Conservation (phyloP, 2,329 filamentous ascomycete species). For the Lasiodiplodia sp. region DNA sequence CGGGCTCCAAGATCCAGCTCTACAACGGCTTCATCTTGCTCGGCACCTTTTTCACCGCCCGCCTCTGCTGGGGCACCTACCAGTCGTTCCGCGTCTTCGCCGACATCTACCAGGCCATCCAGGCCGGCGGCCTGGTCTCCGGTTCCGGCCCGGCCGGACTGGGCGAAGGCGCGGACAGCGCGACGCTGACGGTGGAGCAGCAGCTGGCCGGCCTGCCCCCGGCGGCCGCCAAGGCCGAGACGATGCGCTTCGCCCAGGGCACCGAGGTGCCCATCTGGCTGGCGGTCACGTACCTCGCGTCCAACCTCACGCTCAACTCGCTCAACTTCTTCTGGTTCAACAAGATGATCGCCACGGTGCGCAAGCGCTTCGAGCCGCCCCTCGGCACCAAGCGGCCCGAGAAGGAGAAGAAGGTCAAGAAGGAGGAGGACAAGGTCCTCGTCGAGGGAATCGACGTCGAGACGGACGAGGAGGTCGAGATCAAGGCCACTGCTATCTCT, state of each 20-base stretch:
- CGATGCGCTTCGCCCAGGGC: constrained; percentile 57
- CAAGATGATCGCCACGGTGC: constrained; percentile 83
- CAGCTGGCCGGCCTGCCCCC: constrained; percentile 33
- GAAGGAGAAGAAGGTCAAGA: constrained; percentile 34
- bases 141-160: constrained; percentile 4
- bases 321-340: constrained; percentile 87
- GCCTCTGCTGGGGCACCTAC: constrained; percentile 79
- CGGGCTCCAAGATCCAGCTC: constrained; percentile 74
- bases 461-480: constrained; percentile 32
- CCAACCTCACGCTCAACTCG: constrained; percentile 75
- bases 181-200: not conserved
- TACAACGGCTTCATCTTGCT: constrained; percentile 79
- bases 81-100: constrained; percentile 69
- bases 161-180: not conserved
- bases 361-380: constrained; percentile 74
- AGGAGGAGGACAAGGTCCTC: constrained; percentile 34
- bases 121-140: constrained; percentile 28
- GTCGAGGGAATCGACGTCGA: constrained; percentile 33
- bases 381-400: constrained; percentile 50
- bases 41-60: constrained; percentile 76
- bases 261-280: constrained; percentile 71
- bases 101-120: constrained; percentile 66
- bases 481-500: not conserved
- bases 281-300: constrained; percentile 69
- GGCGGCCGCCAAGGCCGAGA: constrained; percentile 40